Evolutionary conservation across 148 eudicot species (phyloP).

Genomic region (Heliosperma pusillum): DNA sequence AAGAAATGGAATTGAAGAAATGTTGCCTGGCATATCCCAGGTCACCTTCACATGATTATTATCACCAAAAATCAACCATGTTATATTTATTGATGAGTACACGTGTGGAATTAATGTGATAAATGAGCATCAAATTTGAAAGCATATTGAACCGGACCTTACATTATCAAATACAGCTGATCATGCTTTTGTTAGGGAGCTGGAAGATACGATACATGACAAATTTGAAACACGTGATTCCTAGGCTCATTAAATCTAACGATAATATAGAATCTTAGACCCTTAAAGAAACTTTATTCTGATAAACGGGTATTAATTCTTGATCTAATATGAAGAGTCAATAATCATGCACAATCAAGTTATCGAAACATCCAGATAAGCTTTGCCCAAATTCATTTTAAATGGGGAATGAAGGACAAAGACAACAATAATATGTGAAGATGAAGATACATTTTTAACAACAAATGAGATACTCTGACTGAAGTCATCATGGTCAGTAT

Average conservation of each 20-base stretch:
- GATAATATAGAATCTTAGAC: background rate
- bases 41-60: background rate
- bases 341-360: background rate
- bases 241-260: background rate
- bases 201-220: background rate
- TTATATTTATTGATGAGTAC: background rate
- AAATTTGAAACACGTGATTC: background rate
- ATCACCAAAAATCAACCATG: background rate
- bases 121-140: background rate
- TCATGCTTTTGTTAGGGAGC: background rate
- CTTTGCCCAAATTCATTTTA: background rate
- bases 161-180: background rate
- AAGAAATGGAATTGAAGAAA: background rate
- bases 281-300: background rate
- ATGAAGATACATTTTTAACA: background rate
- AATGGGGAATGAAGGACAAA: background rate
- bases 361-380: background rate
- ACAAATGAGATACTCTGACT: background rate
- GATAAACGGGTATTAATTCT: background rate
- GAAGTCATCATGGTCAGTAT: background rate
- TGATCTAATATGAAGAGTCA: background rate
- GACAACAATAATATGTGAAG: background rate
- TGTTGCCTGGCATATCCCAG: background rate
- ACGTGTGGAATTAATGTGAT: background rate
- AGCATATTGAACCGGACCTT: background rate